Conservation (phyloP, 2,329 filamentous ascomycete genomes). For the Aspergillus udagawae region DNA sequence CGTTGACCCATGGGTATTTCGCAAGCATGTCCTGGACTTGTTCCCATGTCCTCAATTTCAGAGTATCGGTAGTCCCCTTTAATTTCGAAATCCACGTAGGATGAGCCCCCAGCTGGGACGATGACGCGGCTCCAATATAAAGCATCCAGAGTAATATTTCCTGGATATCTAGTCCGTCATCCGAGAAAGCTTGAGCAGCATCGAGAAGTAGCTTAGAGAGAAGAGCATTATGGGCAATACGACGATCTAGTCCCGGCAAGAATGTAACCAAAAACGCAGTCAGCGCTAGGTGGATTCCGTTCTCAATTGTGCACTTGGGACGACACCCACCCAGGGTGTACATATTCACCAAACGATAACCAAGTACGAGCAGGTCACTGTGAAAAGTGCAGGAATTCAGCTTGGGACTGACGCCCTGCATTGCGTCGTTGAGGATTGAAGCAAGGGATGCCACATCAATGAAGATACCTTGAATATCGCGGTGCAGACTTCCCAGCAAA, state of each 20-base stretch:
- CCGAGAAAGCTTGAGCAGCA: not conserved
- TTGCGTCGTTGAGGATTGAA: not conserved
- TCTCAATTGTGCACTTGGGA: not conserved
- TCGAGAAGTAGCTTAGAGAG: not conserved
- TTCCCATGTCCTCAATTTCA: not conserved
- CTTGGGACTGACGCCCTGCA: not conserved
- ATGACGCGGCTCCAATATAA: not conserved
- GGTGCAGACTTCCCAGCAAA: not conserved
- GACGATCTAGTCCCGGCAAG: not conserved
- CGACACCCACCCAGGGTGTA: not conserved
- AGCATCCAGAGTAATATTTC: not conserved
- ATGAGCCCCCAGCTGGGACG: not conserved
- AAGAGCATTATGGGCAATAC: not conserved
- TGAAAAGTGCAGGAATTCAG: not conserved
- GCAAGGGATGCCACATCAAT: not conserved
- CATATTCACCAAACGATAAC: not conserved
- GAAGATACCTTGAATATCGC: not conserved
- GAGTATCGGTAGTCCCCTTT: not conserved
- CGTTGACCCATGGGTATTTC: not conserved
- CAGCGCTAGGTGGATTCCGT: not conserved
- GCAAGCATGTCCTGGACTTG: not conserved
- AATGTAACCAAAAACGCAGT: not conserved
- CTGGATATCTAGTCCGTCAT: not conserved
- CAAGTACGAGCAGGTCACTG: not conserved
- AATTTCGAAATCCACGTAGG: not conserved